Evolutionary conservation across 2,329 filamentous ascomycete genomes (phyloP), one percentile per base, ranked within the genome.

Genomic region (Colletotrichum liriopes): DNA sequence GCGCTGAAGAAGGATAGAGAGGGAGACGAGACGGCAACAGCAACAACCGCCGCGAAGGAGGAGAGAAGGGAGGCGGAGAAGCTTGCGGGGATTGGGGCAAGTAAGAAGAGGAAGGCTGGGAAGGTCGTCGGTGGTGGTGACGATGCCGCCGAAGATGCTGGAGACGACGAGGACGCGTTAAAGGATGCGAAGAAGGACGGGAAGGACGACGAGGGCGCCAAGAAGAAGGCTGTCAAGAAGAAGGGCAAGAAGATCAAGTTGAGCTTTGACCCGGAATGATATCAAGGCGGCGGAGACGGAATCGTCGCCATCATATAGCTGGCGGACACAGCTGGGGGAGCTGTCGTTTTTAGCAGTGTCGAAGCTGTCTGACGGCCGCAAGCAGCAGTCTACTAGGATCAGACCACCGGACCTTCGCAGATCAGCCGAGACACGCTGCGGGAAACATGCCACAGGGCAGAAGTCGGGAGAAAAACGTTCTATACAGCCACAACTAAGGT

Each of bases 191-290:
- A 90, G 78, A 88, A 87, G 80, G 82, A 84, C 5, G 89, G 89
- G 79, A 92, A 91, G 83, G 88, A 69, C 5, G 63, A 71, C 37
- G 60, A 55, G 51, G 51, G 32, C 41, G 8, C 75, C 32, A 55
- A 55, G 52, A 55, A 37, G 32, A 55, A 72, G 41, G 59, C 45
- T 26, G 54, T 37, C 39, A 72, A 72, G 39, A 90, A 91, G 79
- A 88, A 88, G 80, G 82, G 84, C 5, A 90, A 90, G 80, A 92
- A 92, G 82, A 89, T 93, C 72, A 92, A 92, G 82, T 82, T 93
- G 56, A 93, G 91, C 80, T 93, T 93, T 56, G 76, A 79, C 72
- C 68, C 67, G 35, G 69, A 76, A 60, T 73, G 63, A 75, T 35
- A 55, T 29, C 54, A n/a, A 32, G 35, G 14, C 26, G 54, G 41